Conservation (phyloP, 345 rosid genomes). For the Euphorbia tirucalli region DNA sequence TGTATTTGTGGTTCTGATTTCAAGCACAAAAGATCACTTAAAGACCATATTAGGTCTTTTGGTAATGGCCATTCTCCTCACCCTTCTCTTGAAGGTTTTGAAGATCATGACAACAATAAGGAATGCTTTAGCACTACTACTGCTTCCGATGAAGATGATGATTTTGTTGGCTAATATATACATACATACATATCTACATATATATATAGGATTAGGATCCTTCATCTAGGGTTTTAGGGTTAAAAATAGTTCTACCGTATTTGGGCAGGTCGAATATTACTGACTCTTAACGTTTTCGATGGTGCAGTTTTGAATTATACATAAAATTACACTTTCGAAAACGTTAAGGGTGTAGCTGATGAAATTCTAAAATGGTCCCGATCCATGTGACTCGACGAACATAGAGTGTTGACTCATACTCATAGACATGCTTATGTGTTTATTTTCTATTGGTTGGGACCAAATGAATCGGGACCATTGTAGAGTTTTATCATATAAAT, state of each 20-base stretch:
- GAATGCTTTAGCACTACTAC: slow-evolving; percentile 50
- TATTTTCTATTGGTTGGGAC: too few relatives aligned
- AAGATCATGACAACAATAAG: slow-evolving; percentile 40
- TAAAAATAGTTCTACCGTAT: not conserved
- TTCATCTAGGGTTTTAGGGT: not conserved
- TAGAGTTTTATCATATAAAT: too few relatives aligned
- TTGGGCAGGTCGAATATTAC: not conserved
- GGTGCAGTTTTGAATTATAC: too few relatives aligned
- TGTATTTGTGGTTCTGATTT: slow-evolving; percentile 97
- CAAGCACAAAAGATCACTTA: slow-evolving; percentile 94
- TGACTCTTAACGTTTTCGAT: too few relatives aligned
- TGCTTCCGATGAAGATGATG: slow-evolving; percentile 50
- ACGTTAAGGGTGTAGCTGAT: too few relatives aligned
- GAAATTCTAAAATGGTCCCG: too few relatives aligned
- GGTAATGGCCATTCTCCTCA: slow-evolving; percentile 92
- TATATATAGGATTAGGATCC: not conserved
- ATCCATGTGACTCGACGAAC: too few relatives aligned
- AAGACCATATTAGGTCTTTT: slow-evolving; percentile 92
- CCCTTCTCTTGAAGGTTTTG: slow-evolving; percentile 62
- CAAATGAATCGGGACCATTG: too few relatives aligned
- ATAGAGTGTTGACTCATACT: too few relatives aligned
- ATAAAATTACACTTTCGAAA: too few relatives aligned
- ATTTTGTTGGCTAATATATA: slow-evolving; percentile 14
- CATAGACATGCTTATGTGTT: too few relatives aligned
- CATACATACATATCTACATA: too few relatives aligned